A percentile compares a stretch with the other conserved stretches of the same genome.
phyloP scores from a whole-genome alignment of 768 basidiomycete genomes.

The Termitomyces sp. region DNA sequence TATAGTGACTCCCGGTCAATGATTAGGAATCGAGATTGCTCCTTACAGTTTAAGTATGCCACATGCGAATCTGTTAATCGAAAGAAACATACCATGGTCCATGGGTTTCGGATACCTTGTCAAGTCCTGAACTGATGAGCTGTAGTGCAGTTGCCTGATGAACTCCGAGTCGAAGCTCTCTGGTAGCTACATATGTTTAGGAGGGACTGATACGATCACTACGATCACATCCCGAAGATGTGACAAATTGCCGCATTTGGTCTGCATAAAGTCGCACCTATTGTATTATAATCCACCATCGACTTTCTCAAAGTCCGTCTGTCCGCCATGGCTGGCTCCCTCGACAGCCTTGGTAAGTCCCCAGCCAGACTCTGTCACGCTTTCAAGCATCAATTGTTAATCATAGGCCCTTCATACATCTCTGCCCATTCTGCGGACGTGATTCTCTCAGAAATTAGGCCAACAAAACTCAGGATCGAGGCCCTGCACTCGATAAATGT shows the following conservation, averaged over 20 bases:
- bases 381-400: slow-evolving; percentile 8
- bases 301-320: background rate
- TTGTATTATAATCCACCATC: slow-evolving; percentile 4
- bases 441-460: slow-evolving; percentile 89
- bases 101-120: background rate
- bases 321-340: slow-evolving; percentile 41
- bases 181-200: background rate
- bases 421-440: slow-evolving; percentile 84
- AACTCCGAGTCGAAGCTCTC: no score
- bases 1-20: no score
- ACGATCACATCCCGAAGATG: slow-evolving; percentile 1
- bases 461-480: slow-evolving; percentile 79
- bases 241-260: slow-evolving; percentile 1
- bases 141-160: background rate
- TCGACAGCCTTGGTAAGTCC: slow-evolving; percentile 40
- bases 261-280: background rate
- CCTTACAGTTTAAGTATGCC: background rate
- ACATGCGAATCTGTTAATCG: background rate
- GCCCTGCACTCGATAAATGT: slow-evolving; percentile 80
- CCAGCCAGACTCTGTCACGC: slow-evolving; percentile 3
- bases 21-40: background rate
- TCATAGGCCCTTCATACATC: slow-evolving; percentile 69
- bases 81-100: background rate
- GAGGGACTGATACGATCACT: slow-evolving; percentile 5
- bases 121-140: background rate